Evolutionary conservation across 2,329 filamentous ascomycete genomes (phyloP), one percentile per base, ranked within the genome.

Genomic region (Chrysosporium keratinophilum): DNA sequence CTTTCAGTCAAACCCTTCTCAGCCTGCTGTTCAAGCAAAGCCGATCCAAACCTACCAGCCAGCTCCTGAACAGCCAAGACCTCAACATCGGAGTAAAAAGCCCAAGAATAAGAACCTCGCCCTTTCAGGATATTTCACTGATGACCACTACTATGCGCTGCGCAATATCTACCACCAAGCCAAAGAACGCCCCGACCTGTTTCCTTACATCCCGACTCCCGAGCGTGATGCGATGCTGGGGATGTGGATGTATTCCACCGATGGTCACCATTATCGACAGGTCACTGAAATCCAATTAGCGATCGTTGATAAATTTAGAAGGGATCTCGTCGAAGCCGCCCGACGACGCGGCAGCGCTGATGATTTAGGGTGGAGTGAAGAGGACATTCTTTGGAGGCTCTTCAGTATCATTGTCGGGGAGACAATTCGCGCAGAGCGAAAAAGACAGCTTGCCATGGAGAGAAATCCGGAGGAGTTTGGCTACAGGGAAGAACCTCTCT

Each of bases 351-450:
- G 69, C 43, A 68, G 68, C 17, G 63, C 62, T 41, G 70, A 66
- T 34, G 64, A 63, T 52, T 60, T 70, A 59, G 70, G 67, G 50
- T 75, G 73, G 73, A 69, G 63, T 23, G 71, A 72, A 42, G 68
- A 71, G 46, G 70, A 75, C 42, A 59, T 75, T 54, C 67, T 71
- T 55, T 65, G 65, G 59, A 64, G 71, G 57, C 60, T 75, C 55
- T 71, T 74, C 54, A 73, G 72, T 55, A 67, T 75, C 53, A 73
- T 74, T 28, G 70, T 75, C 61, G 73, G 73, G 34, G 72, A 74
- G 58, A 69, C 71, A 55, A 68, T 74, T 48, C 64, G 73, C 60
- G 65, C 65, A 50, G 71, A 74, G 55, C 60, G 61, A 54, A 71
- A 68, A 56, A 46, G 53, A 39, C 48, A 50, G 20, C 39, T 50